Evolutionary conservation across 2,329 filamentous ascomycete genomes (phyloP).

Genomic region (Phaeophleospora eucalypticola): DNA sequence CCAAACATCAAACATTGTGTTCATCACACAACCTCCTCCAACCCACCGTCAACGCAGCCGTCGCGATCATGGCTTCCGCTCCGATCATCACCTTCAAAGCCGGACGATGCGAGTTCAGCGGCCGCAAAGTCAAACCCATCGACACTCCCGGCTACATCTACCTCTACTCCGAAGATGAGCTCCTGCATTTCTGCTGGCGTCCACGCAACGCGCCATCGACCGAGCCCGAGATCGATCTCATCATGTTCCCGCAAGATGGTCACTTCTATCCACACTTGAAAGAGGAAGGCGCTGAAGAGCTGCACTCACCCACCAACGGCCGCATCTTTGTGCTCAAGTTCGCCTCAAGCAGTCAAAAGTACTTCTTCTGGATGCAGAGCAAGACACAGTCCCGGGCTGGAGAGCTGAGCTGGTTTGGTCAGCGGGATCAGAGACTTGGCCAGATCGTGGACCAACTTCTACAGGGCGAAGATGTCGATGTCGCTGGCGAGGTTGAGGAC

Average conservation of each 20-base stretch:
- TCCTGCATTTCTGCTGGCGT: constrained; percentile 97
- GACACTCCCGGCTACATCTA: constrained; percentile 81
- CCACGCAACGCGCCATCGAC: constrained; percentile 67
- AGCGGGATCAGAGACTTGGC: constrained; percentile 79
- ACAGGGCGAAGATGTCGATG: constrained; percentile 83
- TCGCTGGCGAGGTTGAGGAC: constrained; percentile 61
- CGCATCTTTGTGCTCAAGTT: constrained; percentile 94
- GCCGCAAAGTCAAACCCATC: constrained; percentile 67
- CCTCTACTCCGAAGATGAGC: constrained; percentile 87
- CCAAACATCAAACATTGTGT: background rate
- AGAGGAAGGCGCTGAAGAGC: constrained; percentile 47
- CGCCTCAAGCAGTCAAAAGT: constrained; percentile 79
- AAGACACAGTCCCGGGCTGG: constrained; percentile 70
- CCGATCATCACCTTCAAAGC: constrained; percentile 97
- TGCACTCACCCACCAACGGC: constrained; percentile 69
- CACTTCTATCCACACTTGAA: constrained; percentile 64
- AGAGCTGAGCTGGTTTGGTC: constrained; percentile 74
- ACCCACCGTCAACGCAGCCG: constrained; percentile 13
- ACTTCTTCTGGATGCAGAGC: constrained; percentile 96
- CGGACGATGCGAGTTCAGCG: constrained; percentile 66
- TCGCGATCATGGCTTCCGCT: constrained; percentile 66
- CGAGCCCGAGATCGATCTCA: constrained; percentile 76
- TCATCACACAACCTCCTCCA: background rate
- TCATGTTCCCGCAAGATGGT: constrained; percentile 89
- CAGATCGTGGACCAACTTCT: constrained; percentile 80